Percentiles rank a stretch among this genome's conserved stretches.
Evolutionary conservation across 768 basidiomycete genomes (phyloP).

Genomic region (Suillus tomentosus): DNA sequence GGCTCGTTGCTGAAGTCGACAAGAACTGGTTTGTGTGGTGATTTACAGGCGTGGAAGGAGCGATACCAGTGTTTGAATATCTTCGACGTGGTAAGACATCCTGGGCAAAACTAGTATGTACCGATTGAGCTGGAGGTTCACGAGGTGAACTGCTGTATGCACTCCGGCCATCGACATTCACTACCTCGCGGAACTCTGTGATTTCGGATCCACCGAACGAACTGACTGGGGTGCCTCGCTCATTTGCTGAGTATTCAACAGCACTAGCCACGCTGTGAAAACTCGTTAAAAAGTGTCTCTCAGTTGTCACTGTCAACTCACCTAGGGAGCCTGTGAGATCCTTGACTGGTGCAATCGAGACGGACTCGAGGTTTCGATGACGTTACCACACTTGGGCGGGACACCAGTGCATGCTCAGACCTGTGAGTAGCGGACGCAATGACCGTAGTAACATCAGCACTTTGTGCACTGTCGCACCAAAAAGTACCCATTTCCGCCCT

Average conservation of each 20-base stretch:
- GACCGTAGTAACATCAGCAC: neutral
- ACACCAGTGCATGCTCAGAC: neutral
- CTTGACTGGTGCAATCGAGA: neutral
- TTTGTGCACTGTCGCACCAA: neutral
- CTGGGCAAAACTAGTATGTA: neutral
- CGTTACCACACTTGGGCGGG: neutral
- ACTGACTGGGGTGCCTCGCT: neutral
- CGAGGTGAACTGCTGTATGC: neutral
- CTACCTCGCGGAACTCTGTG: neutral
- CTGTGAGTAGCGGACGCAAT: neutral
- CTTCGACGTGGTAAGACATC: neutral
- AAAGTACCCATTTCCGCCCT: neutral
- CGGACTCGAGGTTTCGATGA: neutral
- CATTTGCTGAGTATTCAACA: neutral
- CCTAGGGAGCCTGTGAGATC: neutral
- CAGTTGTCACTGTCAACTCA: neutral
- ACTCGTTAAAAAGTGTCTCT: neutral
- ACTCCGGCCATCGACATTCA: neutral
- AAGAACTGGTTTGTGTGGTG: neutral
- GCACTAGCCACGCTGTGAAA: neutral
- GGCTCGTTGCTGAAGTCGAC: neutral
- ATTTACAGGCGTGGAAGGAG: neutral
- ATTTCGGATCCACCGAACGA: neutral
- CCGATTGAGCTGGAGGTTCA: neutral
- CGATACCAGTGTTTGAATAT: neutral